Conservation (phyloP, 2,329 filamentous ascomycete genomes). For the Neonectria magnoliae region DNA sequence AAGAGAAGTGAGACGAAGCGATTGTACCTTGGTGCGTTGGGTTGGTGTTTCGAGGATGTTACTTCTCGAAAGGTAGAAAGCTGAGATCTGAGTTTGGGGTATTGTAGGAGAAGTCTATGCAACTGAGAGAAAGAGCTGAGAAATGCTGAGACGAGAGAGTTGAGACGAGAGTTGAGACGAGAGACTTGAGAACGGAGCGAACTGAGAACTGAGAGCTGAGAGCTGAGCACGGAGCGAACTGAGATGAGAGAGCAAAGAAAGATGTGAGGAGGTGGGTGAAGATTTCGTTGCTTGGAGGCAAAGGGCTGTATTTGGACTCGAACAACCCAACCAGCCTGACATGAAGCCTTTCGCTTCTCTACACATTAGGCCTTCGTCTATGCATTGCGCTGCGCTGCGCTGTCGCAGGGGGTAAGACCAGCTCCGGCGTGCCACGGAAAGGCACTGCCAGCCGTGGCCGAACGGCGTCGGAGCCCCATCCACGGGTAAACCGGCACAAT, state of each 20-base stretch:
- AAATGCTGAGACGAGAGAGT: not conserved
- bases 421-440: slow-evolving; percentile 20
- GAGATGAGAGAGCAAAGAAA: slow-evolving; percentile 21
- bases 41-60: not conserved
- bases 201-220: not conserved
- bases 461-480: slow-evolving; percentile 17
- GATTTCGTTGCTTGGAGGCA: not conserved
- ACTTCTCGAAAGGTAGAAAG: not conserved
- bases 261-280: slow-evolving; percentile 11
- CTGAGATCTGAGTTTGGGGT: not conserved
- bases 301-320: slow-evolving; percentile 8
- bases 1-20: not conserved
- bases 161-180: slow-evolving; percentile 6
- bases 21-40: too few relatives aligned
- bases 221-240: slow-evolving; percentile 1
- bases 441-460: slow-evolving; percentile 21
- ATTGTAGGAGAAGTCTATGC: slow-evolving; percentile 2
- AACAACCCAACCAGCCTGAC: not conserved
- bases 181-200: slow-evolving; percentile 4
- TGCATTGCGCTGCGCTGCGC: not conserved
- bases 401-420: slow-evolving; percentile 4
- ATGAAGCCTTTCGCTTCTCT: not conserved
- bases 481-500: slow-evolving; percentile 13
- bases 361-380: slow-evolving; percentile 2
- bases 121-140: slow-evolving; percentile 14